Percentiles rank a stretch among this genome's conserved stretches.
Conservation (phyloP, 1,284 basidiomycete genomes). For the Ganoderma meredithae region DNA sequence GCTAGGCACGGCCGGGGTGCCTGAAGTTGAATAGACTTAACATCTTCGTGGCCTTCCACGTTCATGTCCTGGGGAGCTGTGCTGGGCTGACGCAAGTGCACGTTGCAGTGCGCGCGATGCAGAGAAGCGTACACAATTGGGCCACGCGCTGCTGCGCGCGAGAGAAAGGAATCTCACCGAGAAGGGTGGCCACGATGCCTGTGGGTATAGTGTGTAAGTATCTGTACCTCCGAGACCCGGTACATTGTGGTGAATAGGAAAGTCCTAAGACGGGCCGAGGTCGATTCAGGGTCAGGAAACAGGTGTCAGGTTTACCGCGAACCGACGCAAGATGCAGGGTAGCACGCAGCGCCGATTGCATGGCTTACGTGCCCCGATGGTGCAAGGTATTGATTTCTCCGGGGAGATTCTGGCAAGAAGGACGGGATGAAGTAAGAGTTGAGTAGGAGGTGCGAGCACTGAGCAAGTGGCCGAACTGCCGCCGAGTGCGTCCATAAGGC, state of each 20-base stretch:
- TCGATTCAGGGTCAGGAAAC: not conserved
- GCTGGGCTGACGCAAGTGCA: not conserved
- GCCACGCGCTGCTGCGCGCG: not conserved
- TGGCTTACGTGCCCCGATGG: not conserved
- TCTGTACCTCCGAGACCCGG: not conserved
- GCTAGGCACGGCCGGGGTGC: constrained; percentile 4
- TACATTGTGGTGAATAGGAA: not conserved
- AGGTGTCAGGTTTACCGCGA: not conserved
- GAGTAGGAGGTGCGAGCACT: not conserved
- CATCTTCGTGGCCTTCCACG: constrained; percentile 4
- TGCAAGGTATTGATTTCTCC: not conserved
- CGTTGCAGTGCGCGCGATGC: constrained; percentile 6
- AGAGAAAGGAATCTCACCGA: not conserved
- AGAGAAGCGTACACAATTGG: constrained; percentile 10
- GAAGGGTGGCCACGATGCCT: not conserved
- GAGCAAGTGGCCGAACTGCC: not conserved
- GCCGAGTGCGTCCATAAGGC: not conserved
- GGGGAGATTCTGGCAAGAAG: too few relatives aligned
- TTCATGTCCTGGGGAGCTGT: constrained; percentile 9
- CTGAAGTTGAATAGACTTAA: constrained; percentile 9
- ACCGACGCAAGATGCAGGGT: not conserved
- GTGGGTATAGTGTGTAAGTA: not conserved
- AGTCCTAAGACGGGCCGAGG: not conserved
- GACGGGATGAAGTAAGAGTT: not conserved
- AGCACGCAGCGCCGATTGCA: not conserved